A percentile compares a stretch with the other conserved stretches of the same genome.
Conservation (phyloP, 495 filamentous ascomycete genomes). For the Penicillium roqueforti region DNA sequence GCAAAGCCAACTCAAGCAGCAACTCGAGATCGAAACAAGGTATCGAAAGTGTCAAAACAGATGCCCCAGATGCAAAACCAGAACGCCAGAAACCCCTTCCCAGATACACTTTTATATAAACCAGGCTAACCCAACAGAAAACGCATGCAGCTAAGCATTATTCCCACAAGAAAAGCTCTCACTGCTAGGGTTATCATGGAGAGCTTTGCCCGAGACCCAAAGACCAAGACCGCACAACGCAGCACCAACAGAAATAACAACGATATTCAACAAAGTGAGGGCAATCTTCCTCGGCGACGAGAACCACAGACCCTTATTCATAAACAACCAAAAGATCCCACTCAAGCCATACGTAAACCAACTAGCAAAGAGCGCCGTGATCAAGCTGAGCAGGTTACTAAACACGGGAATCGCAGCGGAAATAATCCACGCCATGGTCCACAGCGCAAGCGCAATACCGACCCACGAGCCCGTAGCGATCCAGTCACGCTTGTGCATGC, state of each 20-base stretch:
- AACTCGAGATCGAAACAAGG: not conserved
- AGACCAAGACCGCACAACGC: slow-evolving; percentile 41
- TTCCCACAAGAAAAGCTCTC: slow-evolving; percentile 43
- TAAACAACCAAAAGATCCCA: slow-evolving; percentile 42
- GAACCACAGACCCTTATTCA: slow-evolving; percentile 34
- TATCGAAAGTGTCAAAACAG: not conserved
- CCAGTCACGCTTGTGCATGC: slow-evolving; percentile 58
- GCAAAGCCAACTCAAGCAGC: not conserved
- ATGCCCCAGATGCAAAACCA: not conserved
- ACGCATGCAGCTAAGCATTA: slow-evolving; percentile 24
- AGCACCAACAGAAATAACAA: slow-evolving; percentile 31
- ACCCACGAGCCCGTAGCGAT: slow-evolving; percentile 52
- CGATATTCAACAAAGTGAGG: slow-evolving; percentile 30
- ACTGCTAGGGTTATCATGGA: slow-evolving; percentile 35
- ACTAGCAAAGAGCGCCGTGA: slow-evolving; percentile 41
- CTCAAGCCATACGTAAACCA: slow-evolving; percentile 46
- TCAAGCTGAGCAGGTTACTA: slow-evolving; percentile 55
- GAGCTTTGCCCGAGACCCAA: slow-evolving; percentile 41
- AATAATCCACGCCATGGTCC: slow-evolving; percentile 66
- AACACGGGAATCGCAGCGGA: slow-evolving; percentile 71
- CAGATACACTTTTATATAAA: not conserved
- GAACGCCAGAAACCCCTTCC: not conserved
- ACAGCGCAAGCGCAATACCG: slow-evolving; percentile 51
- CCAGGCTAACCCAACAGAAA: not conserved
- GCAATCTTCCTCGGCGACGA: slow-evolving; percentile 29